phyloP scores from a whole-genome alignment of 2,329 filamentous ascomycete species.

The Tolypocladium ovalisporum region DNA sequence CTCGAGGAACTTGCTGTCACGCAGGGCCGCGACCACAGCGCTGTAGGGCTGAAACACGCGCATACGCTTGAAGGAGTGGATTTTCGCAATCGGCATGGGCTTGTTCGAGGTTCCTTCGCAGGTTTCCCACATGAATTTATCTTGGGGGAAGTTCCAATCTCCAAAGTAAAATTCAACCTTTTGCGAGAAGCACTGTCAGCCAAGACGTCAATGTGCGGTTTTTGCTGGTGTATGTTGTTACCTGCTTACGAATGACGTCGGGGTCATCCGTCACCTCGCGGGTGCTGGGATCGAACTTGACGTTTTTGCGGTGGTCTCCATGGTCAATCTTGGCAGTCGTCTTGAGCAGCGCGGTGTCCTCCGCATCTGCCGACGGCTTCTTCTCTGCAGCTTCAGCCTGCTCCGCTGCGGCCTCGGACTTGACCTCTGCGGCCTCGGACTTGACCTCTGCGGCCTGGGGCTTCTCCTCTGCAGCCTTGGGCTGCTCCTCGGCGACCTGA shows the following conservation, averaged over 20 bases:
- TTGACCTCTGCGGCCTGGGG: conserved; percentile 12
- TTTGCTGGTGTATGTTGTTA: conserved; percentile 23
- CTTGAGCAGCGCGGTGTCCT: conserved; percentile 28
- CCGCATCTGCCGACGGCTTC: conserved; percentile 2
- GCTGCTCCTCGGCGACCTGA: conserved; percentile 8
- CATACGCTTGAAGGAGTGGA: conserved; percentile 93
- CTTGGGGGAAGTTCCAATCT: conserved; percentile 77
- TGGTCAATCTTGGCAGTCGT: conserved; percentile 29
- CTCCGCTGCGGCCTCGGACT: conserved; percentile 1
- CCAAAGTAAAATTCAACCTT: conserved; percentile 96
- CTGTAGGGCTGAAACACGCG: conserved; percentile 82
- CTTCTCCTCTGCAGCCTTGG: conserved; percentile 6
- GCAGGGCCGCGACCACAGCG: conserved; percentile 72
- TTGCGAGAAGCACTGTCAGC: background rate
- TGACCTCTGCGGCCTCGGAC: conserved; percentile 4
- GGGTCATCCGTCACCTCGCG: conserved; percentile 67
- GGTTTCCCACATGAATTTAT: conserved; percentile 75
- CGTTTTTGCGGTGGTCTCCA: conserved; percentile 39
- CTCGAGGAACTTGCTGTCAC: conserved; percentile 62
- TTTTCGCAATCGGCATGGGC: conserved; percentile 64
- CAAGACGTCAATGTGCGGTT: background rate
- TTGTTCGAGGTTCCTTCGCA: conserved; percentile 73
- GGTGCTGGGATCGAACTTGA: conserved; percentile 59
- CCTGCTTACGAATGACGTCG: conserved; percentile 72
- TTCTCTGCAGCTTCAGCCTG: background rate